Conservation (phyloP, 1,284 basidiomycete species). For the Ustilago nuda region DNA sequence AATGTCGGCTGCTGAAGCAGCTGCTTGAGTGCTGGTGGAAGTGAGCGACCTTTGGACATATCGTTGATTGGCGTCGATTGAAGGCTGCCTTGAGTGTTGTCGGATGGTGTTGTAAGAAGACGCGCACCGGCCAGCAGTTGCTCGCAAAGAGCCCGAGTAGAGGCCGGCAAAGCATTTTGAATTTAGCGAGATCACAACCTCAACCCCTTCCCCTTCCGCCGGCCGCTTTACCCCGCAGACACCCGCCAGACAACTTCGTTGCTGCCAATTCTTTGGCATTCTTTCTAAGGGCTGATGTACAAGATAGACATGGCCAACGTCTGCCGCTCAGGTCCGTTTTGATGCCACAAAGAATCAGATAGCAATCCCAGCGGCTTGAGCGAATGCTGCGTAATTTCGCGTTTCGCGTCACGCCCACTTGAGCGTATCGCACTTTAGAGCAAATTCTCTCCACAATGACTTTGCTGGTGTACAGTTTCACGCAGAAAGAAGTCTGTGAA, state of each 20-base stretch:
- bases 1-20: slow-evolving; percentile 79
- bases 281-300: too few species aligned
- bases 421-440: neutral
- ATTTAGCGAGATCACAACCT: neutral
- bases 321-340: neutral
- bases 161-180: slow-evolving; percentile 1
- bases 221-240: neutral
- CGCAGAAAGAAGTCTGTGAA: neutral
- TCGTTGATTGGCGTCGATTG: neutral
- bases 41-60: slow-evolving; percentile 55
- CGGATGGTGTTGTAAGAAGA: neutral
- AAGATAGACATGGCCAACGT: too few species aligned
- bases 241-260: neutral
- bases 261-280: neutral
- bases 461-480: neutral
- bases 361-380: neutral
- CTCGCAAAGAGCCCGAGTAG: neutral
- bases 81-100: too few species aligned
- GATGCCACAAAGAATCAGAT: neutral
- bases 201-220: neutral
- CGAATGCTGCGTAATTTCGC: slow-evolving; percentile 2
- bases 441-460: neutral
- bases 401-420: neutral
- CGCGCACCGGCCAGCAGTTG: neutral
- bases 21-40: slow-evolving; percentile 75